Evolutionary conservation across 1,284 basidiomycete species (phyloP), one percentile per base, ranked within the genome.

Genomic region (Hypsizygus ulmarius): DNA sequence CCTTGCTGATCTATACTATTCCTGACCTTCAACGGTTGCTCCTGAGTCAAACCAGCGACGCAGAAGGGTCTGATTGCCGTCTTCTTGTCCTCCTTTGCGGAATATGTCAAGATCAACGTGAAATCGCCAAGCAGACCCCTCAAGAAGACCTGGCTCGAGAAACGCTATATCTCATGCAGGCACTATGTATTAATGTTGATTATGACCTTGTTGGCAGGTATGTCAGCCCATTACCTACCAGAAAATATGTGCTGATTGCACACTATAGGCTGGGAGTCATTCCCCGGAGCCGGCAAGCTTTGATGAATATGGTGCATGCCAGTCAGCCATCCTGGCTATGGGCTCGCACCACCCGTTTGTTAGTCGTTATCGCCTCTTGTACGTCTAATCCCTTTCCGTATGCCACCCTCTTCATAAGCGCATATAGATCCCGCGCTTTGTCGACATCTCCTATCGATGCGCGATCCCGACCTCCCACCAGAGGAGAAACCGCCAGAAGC

Each of bases 311-410:
- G 16, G 62, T 87, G 11, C 66, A 78, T 48, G 56, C 67, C 3
- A 62, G 65, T 19, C 82, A 82, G 45, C 75, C 82, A 1, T 56
- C 59, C 1, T 74, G 73, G 68, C 62, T 86, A 18, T 63, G 86
- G 3, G 60, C 67, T 37, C 66, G 69, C 16, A 69, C 71, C 27
- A 64, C 71, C 19, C 72, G 74, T 5, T 55, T 81, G 10, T 61
- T 89, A n/a, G 60, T 75, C 2, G 63, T 82, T 48, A 61, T 87
- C 37, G 78, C 81, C 19, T 75, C 75, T 39, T 73, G 84, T 86
- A 60, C 44, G 81, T 67, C 6, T 43, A 34, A 29, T n/a, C 47
- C 43, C 16, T 38, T 10, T 41, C 38, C 18, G 18, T 48, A 6
- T 12, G 21, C 12, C 5, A 12, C 8, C 37, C 19, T 15, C 25